Conservation (phyloP, 306 rosid species). For the Astragalus membranaceus region DNA sequence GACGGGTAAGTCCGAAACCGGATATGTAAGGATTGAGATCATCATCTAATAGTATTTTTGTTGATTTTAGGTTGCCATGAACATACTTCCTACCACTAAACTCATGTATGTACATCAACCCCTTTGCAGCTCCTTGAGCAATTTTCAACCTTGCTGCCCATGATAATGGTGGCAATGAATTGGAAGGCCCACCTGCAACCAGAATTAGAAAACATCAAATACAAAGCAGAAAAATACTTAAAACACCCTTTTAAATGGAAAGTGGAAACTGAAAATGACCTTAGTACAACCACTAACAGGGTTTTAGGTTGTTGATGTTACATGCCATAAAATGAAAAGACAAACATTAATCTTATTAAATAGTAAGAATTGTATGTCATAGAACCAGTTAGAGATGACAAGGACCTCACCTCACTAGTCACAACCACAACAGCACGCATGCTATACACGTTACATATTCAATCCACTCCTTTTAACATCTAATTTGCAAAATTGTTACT, state of each 20-base stretch:
- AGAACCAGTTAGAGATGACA: not conserved
- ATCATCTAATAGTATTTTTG: slow-evolving; percentile 62
- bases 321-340: not conserved
- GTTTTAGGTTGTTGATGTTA: not conserved
- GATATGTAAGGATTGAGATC: slow-evolving; percentile 61
- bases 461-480: not conserved
- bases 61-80: slow-evolving; percentile 68
- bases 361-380: not conserved
- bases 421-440: not conserved
- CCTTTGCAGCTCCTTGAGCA: slow-evolving; percentile 69
- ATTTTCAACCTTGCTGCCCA: slow-evolving; percentile 72
- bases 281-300: not conserved
- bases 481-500: not conserved
- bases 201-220: slow-evolving; percentile 2
- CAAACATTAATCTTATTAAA: not conserved
- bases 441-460: not conserved
- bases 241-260: not conserved
- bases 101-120: slow-evolving; percentile 63
- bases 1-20: slow-evolving; percentile 63
- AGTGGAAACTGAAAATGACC: not conserved
- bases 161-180: slow-evolving; percentile 34
- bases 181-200: slow-evolving; percentile 46
- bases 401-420: slow-evolving; percentile 7
- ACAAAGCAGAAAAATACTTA: not conserved
- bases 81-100: slow-evolving; percentile 53